Evolutionary conservation across 176 grass and related monocot species (phyloP), one percentile per base, ranked within the genome.

Genomic region (Juncus effusus): DNA sequence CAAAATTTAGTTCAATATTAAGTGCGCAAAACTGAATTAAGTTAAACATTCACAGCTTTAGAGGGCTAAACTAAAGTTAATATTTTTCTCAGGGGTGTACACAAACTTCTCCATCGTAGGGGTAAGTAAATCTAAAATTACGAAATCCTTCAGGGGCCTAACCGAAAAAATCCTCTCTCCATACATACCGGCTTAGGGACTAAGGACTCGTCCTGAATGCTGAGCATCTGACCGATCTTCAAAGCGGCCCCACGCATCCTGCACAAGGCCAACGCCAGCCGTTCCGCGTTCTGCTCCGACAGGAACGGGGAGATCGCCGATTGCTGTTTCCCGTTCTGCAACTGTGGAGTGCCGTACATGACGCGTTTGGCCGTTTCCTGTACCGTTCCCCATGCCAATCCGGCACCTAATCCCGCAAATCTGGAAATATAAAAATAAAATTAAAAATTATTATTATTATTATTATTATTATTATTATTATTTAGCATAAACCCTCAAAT

Each of bases 201-300:
- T 9, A 97, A 85, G 11, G 93, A 92, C 65, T 97, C 88, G 54
- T 97, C 93, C 76, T 97, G 93, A 55, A 97, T 97, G 78, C 93
- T 92, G 77, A 97, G 76, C 88, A 97, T 84, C 78, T 97, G 85
- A 10, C 88, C 93, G 15, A 92, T 83, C 67, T 97, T 92, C 51
- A 97, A 83, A 3, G 93, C 93, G 0, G 93, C 93, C 38, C 93
- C 93, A 15, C 88, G 61, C 93, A 97, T 97, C 56, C 93, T 81
- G 56, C 93, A 97, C 54, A 92, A 73, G 0, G 93, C 93, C 41
- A 92, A 70, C 2, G 93, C 93, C 44, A 97, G 72, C 41, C 85
- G 88, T 78, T 97, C 88, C n/a, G 93, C 93, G 54, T 97, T 97
- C 77, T 97, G 82, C 35, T 97, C 88, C 7, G 88, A 93, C 59